Percentiles rank a stretch among this genome's conserved stretches.
These are phyloP conservation scores for Pseudocercospora fuligena DNA, from an alignment of 2,329 filamentous ascomycete species.

Conservation along the genomic window DNA sequence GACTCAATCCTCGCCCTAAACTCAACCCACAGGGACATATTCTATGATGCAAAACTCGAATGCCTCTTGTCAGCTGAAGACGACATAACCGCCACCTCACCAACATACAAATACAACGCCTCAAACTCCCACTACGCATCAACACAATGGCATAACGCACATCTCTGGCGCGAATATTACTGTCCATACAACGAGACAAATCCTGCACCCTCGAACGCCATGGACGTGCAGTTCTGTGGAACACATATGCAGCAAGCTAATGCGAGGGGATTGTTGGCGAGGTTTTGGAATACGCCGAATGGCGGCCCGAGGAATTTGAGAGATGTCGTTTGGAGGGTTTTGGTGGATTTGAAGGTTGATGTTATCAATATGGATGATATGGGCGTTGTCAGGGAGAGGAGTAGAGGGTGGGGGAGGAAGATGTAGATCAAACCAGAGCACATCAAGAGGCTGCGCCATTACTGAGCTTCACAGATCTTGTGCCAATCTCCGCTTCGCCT, in stretches of 20 bases:
- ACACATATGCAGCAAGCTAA: background rate
- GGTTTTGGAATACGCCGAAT: conserved; percentile 61
- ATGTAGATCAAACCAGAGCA: conserved; percentile 21
- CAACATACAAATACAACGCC: conserved; percentile 51
- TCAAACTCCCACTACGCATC: conserved; percentile 71
- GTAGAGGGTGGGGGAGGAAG: background rate
- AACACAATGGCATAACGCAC: conserved; percentile 61
- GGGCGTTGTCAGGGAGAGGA: conserved; percentile 4
- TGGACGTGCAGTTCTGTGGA: background rate
- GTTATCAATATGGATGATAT: conserved; percentile 62
- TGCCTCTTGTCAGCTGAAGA: conserved; percentile 36
- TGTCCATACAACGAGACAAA: conserved; percentile 51
- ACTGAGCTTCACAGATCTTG: too few relatives aligned
- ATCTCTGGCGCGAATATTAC: conserved; percentile 39
- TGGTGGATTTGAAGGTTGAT: conserved; percentile 59
- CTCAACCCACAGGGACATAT: conserved; percentile 59
- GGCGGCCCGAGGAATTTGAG: conserved; percentile 57
- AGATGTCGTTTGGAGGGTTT: conserved; percentile 58
- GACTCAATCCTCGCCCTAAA: conserved; percentile 56
- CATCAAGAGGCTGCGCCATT: too few relatives aligned
- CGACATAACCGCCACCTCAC: conserved; percentile 25
- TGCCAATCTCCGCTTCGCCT: too few relatives aligned
- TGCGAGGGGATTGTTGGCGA: conserved; percentile 13
- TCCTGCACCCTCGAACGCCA: conserved; percentile 42
- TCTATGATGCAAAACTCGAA: conserved; percentile 67